Evolutionary conservation across 352 stramenopile genomes (phyloP).

Genomic region (Phytophthora idaei): DNA sequence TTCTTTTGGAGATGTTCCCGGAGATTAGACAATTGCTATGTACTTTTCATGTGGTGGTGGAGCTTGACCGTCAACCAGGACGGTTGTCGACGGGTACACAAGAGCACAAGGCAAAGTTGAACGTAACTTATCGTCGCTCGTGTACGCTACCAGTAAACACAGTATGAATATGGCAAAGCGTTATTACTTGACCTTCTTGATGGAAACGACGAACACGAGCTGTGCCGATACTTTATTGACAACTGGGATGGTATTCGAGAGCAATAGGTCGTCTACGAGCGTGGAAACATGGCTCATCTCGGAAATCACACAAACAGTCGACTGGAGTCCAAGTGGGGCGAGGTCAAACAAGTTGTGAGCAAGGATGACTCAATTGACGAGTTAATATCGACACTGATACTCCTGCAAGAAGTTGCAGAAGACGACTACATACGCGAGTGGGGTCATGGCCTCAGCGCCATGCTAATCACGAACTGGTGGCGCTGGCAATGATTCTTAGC

Average conservation of each 20-base stretch:
- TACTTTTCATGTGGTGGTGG: neutral
- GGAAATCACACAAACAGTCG: conserved; percentile 18
- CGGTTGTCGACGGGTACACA: neutral
- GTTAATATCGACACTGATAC: conserved; percentile 6
- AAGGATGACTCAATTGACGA: conserved; percentile 1
- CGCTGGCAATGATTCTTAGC: too few species aligned
- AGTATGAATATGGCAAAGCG: neutral
- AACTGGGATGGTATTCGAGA: neutral
- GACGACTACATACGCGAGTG: conserved; percentile 6
- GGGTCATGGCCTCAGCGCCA: neutral
- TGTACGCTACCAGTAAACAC: neutral
- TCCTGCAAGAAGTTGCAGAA: conserved; percentile 10
- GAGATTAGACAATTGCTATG: neutral
- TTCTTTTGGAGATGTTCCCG: too few species aligned
- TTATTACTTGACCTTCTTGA: neutral
- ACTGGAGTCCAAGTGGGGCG: conserved; percentile 6
- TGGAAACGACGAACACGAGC: neutral
- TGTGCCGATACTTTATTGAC: neutral
- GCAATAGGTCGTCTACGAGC: conserved; percentile 7
- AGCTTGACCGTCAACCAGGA: neutral
- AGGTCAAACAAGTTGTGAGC: conserved; percentile 8
- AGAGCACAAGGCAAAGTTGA: conserved; percentile 3
- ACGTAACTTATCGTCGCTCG: neutral
- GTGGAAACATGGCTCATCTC: conserved; percentile 1
- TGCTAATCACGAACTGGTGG: neutral